These are phyloP conservation scores for Gossypium lobatum DNA, from an alignment of 441 rosid species.

Conservation along the genomic window DNA sequence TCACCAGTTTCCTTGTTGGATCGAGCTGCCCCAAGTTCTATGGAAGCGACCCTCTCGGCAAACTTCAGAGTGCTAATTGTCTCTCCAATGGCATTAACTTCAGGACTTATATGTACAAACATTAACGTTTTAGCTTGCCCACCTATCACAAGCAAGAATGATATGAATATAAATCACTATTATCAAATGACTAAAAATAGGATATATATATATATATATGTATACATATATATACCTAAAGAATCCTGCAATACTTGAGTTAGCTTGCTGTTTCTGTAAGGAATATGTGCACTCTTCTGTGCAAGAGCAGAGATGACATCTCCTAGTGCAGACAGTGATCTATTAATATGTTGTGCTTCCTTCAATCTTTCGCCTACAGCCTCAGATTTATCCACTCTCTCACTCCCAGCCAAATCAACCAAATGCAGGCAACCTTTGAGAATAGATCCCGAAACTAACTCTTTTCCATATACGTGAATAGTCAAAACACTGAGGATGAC, in stretches of 20 bases:
- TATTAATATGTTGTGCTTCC: slow-evolving; percentile 91
- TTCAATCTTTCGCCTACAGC: slow-evolving; percentile 91
- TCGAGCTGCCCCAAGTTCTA: slow-evolving; percentile 90
- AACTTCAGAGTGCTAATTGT: slow-evolving; percentile 91
- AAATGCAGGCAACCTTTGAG: slow-evolving; percentile 83
- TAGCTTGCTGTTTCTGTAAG: slow-evolving; percentile 90
- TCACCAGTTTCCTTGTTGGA: slow-evolving; percentile 93
- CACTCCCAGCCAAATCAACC: slow-evolving; percentile 96
- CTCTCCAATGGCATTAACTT: slow-evolving; percentile 71
- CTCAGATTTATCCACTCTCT: slow-evolving; percentile 92
- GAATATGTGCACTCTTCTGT: slow-evolving; percentile 82
- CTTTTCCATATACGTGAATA: slow-evolving; percentile 85
- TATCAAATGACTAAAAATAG: background rate
- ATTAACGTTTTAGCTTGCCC: slow-evolving; percentile 95
- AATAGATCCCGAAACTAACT: slow-evolving; percentile 66
- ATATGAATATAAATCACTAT: background rate
- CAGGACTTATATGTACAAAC: slow-evolving; percentile 92
- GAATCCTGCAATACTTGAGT: slow-evolving; percentile 90
- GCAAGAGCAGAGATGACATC: slow-evolving; percentile 93
- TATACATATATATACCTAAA: slow-evolving; percentile 38
- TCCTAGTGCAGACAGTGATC: slow-evolving; percentile 87
- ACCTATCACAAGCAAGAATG: slow-evolving; percentile 32
- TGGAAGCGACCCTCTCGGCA: slow-evolving; percentile 86
- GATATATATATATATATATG: background rate
- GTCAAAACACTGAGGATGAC: slow-evolving; percentile 61